Base-by-base conservation (phyloP, 345 rosid genomes). In the Eucalyptus caleyi region DNA sequence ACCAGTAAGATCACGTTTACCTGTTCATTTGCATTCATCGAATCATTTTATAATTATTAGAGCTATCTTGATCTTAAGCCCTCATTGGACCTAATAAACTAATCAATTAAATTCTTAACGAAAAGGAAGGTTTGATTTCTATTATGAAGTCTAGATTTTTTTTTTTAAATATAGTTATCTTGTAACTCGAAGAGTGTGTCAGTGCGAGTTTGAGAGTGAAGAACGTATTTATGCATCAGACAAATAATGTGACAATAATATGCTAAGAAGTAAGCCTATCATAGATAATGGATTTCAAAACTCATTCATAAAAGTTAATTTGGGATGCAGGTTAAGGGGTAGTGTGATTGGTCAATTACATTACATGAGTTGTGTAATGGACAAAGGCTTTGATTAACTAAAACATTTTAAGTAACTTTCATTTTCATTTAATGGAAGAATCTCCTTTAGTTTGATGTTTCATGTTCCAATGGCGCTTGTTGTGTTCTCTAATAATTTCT, bases 231-330 rank as follows among this genome's bases (percentile, higher is more conserved):
- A 59, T 59, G 65, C 11, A 26, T 59, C 14, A 0, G 1, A 4
- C 30, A 59, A 23, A 59, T 5, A 59, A 0, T 0, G 14, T 59
- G n/a, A 59, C 13, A 26, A 24, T 59, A 1, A 3, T 26, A 59
- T 4, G 3, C 14, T 59, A 59, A 24, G 30, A 59, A 59, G 65
- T 11, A 59, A 59, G 65, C n/a, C 65, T 59, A 59, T 26, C 65
- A 59, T 10, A 23, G 13, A 59, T 11, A 11, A 11, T 0, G 1
- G 30, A 26, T 24, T 59, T 11, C 27, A 26, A 0, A 59, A 59
- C n/a, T 59, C 3, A 7, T 59, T 59, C 65, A 11, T 26, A 59
- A 59, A 59, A 59, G 27, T 59, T 26, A 59, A 59, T 59, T 10
- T 59, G n/a, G 65, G 65, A 59, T 59, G 30, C 2, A 59, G 13